These are phyloP conservation scores for Yarrowia sp. DNA, from an alignment of 805 yeast species.

Conservation along the genomic window DNA sequence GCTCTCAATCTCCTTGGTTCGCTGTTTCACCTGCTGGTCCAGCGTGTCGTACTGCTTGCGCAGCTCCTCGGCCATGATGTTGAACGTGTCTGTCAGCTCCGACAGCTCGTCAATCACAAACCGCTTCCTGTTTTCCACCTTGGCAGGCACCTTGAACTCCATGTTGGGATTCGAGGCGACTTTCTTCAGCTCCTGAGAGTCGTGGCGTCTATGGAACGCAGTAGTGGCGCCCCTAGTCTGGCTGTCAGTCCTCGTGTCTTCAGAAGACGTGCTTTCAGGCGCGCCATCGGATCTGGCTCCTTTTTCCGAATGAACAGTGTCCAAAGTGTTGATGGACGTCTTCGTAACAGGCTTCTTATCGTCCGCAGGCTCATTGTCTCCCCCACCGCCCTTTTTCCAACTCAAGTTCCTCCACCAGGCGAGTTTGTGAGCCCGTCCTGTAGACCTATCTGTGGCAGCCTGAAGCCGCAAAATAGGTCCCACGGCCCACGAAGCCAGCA, in stretches of 20 bases:
- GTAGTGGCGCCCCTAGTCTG: neutral
- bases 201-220: constrained; percentile 8
- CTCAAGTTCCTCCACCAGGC: constrained; percentile 19
- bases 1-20: constrained; percentile 86
- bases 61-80: constrained; percentile 86
- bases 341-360: neutral
- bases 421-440: constrained; percentile 44
- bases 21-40: constrained; percentile 84
- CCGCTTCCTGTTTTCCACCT: constrained; percentile 42
- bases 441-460: constrained; percentile 78
- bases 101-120: constrained; percentile 74
- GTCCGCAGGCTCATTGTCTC: neutral
- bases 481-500: constrained; percentile 83
- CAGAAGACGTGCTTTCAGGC: constrained; percentile 25
- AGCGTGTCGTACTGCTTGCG: constrained; percentile 81
- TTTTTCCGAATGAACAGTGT: constrained; percentile 17
- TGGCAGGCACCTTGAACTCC: constrained; percentile 45
- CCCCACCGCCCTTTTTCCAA: neutral
- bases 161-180: constrained; percentile 12
- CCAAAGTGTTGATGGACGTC: constrained; percentile 10
- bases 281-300: constrained; percentile 1
- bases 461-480: constrained; percentile 81
- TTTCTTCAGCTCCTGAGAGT: constrained; percentile 17
- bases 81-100: constrained; percentile 85
- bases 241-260: constrained; percentile 11